These are phyloP conservation scores for Solanum etuberosum DNA, from an alignment of 257 asterid species.

Conservation along the genomic window DNA sequence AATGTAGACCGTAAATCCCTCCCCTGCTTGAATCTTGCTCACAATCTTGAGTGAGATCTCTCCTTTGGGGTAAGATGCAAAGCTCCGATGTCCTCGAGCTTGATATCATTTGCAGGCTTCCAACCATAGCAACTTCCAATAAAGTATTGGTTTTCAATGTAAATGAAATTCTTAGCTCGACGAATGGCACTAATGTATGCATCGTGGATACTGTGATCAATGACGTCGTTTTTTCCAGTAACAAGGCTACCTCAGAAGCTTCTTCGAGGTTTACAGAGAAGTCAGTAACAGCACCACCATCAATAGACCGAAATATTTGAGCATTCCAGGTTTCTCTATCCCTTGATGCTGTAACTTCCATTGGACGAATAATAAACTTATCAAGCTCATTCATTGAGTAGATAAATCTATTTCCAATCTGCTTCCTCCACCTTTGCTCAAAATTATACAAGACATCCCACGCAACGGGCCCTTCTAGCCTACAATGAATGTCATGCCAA, in stretches of 20 bases:
- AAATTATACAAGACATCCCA: conserved; percentile 88
- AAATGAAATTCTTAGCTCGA: conserved; percentile 64
- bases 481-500: conserved; percentile 87
- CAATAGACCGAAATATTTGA: conserved; percentile 84
- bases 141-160: conserved; percentile 88
- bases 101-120: conserved; percentile 20
- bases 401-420: conserved; percentile 31
- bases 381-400: conserved; percentile 33
- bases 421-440: conserved; percentile 80
- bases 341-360: conserved; percentile 18
- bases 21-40: conserved; percentile 54
- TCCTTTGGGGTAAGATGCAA: conserved; percentile 71
- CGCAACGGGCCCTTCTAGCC: conserved; percentile 75
- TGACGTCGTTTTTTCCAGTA: conserved; percentile 45
- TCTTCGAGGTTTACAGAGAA: conserved; percentile 44
- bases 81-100: conserved; percentile 49
- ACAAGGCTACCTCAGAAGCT: conserved; percentile 40
- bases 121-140: conserved; percentile 80
- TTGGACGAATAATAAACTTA: conserved; percentile 25
- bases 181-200: conserved; percentile 79
- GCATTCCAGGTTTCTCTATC: conserved; percentile 68
- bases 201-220: conserved; percentile 82
- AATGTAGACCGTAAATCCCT: conserved; percentile 52
- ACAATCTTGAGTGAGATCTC: conserved; percentile 65
- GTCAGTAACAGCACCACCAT: conserved; percentile 53